Evolutionary conservation across 208 protist species (phyloP).

Genomic region (Spongospora subterranea): DNA sequence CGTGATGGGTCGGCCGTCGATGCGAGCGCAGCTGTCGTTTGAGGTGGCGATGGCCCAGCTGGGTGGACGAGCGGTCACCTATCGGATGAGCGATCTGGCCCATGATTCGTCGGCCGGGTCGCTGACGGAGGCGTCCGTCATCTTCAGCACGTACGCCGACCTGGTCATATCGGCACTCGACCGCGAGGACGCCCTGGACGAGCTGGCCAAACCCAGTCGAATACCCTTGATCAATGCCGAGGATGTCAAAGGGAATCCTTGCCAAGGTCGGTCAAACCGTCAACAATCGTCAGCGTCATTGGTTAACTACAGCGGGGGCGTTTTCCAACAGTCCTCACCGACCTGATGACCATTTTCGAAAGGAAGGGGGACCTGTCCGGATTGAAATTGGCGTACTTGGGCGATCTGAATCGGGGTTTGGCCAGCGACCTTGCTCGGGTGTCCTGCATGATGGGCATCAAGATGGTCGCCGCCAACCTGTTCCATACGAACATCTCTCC

Average conservation of each 20-base stretch:
- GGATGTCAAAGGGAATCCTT: not conserved
- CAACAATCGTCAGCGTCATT: not conserved
- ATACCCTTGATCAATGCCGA: constrained; percentile 19
- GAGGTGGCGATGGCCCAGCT: constrained; percentile 6
- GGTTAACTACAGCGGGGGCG: not conserved
- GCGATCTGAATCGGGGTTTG: not conserved
- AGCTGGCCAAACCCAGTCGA: not conserved
- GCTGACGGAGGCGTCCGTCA: not conserved
- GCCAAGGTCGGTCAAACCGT: not conserved
- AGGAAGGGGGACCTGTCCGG: constrained; percentile 15
- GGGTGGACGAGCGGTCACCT: not conserved
- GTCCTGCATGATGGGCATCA: not conserved
- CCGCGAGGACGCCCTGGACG: not conserved
- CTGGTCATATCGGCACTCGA: not conserved
- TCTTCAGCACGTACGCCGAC: constrained; percentile 45
- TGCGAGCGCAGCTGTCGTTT: constrained; percentile 9
- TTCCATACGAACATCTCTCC: not conserved
- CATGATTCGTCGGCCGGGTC: not conserved
- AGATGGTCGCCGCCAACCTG: constrained; percentile 15
- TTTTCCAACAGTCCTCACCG: not conserved
- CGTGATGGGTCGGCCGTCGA: not conserved
- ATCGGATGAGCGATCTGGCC: not conserved
- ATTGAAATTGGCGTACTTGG: constrained; percentile 20
- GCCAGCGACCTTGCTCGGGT: not conserved
- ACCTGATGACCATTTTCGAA: constrained; percentile 37